Base-by-base conservation (phyloP, 306 rosid species). In the Acacia crassicarpa region DNA sequence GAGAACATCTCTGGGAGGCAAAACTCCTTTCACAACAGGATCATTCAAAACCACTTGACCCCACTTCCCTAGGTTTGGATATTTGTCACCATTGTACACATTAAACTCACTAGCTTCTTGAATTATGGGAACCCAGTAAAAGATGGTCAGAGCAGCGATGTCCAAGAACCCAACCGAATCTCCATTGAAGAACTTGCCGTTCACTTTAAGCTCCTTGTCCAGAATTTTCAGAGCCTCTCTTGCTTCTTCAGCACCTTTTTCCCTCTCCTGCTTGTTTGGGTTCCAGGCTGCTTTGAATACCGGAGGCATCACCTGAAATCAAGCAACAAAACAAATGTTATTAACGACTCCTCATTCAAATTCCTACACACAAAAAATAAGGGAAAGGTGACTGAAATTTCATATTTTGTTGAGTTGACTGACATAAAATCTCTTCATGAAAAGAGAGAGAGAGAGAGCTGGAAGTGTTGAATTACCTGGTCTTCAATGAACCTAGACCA, bases 401-500 rank as follows among this genome's bases (percentile, higher is more conserved):
- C n/a, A n/a, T n/a, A n/a, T n/a, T n/a, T n/a, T n/a, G n/a, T n/a
- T n/a, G n/a, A n/a, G n/a, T n/a, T n/a, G n/a, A n/a, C n/a, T n/a
- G n/a, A n/a, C n/a, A n/a, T n/a, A n/a, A n/a, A n/a, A n/a, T n/a
- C n/a, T n/a, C n/a, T n/a, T n/a, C n/a, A n/a, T n/a, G n/a, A n/a
- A n/a, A n/a, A n/a, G n/a, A n/a, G n/a, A n/a, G n/a, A n/a, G n/a
- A n/a, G n/a, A n/a, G n/a, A n/a, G 3, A 53, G 25, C 4, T 15
- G 1, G 7, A 49, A 51, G 9, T 17, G 3, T 4, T 16, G n/a
- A 51, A 51, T 51, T n/a, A 51, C 90, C 90, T 85, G 82, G 44
- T 87, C 88, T 61, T 87, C 90, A 1, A 85, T 35, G n/a, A 81
- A 79, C 51, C 46, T 82, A 2, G 74, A 13, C 90, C 90, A 87